Conservation (phyloP, 179 eudicot genomes). For the Heliamphora pulchella region DNA sequence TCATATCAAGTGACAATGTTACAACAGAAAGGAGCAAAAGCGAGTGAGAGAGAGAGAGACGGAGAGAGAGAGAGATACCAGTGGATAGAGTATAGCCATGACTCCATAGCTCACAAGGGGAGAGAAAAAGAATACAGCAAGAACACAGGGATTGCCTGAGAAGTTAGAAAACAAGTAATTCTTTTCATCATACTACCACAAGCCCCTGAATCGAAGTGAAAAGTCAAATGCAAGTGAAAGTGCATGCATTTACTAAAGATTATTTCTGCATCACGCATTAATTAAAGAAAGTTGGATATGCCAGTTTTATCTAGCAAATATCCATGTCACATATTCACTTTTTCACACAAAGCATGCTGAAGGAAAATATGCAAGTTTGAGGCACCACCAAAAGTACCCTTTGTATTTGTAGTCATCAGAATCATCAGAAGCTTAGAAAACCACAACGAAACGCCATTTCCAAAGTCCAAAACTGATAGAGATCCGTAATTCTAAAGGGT, state of each 20-base stretch:
- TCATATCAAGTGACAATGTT: neutral
- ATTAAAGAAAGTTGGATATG: too few species aligned
- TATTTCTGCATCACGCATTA: neutral
- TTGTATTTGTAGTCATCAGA: neutral
- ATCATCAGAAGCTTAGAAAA: neutral
- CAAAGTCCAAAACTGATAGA: too few species aligned
- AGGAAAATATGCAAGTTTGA: neutral
- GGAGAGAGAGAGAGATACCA: conserved; percentile 41
- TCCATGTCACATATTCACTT: too few species aligned
- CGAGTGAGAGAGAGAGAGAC: neutral
- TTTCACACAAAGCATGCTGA: neutral
- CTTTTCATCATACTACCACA: neutral
- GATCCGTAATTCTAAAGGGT: too few species aligned
- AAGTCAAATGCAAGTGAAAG: neutral
- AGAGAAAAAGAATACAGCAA: conserved; percentile 66
- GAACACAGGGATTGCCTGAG: conserved; percentile 85
- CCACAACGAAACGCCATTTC: neutral
- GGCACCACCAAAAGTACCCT: too few species aligned
- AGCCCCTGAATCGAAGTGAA: neutral
- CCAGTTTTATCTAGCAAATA: too few species aligned
- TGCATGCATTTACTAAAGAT: neutral
- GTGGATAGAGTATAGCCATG: conserved; percentile 83
- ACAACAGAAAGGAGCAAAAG: neutral
- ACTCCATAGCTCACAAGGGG: conserved; percentile 87
- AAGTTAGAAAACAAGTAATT: conserved; percentile 13